A percentile compares a stretch with the other conserved stretches of the same genome.
phyloP scores from a whole-genome alignment of 2,329 filamentous ascomycete species.

The Paecilomyces dactylethromorphus region DNA sequence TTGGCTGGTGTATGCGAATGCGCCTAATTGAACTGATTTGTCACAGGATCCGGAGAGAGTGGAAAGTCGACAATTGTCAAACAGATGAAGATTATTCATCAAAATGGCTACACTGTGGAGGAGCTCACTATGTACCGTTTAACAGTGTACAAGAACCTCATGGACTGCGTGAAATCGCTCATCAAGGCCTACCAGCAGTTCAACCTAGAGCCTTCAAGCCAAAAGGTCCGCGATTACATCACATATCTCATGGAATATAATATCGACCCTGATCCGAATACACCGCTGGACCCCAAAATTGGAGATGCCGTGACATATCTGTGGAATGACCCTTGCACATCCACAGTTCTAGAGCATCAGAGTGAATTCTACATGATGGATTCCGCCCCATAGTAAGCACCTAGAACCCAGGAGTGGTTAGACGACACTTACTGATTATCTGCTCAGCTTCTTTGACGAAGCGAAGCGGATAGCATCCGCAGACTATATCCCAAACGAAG shows the following conservation, averaged over 20 bases:
- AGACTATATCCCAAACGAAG: conserved; percentile 87
- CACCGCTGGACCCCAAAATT: conserved; percentile 71
- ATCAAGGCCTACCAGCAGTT: conserved; percentile 91
- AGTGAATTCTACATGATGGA: conserved; percentile 99
- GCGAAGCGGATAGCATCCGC: conserved; percentile 73
- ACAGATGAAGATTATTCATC: conserved; percentile 99
- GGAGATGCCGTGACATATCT: conserved; percentile 76
- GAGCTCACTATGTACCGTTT: conserved; percentile 90
- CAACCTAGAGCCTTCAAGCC: conserved; percentile 68
- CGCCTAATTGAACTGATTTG: conserved; percentile 6
- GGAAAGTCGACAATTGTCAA: conserved; percentile 99
- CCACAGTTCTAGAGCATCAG: conserved; percentile 81
- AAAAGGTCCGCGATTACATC: conserved; percentile 66
- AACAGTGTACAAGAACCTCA: conserved; percentile 95
- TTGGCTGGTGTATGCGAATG: conserved; percentile 4
- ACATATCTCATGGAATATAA: conserved; percentile 81
- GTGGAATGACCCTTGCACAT: conserved; percentile 83
- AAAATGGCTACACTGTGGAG: conserved; percentile 93
- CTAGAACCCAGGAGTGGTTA: conserved; percentile 3
- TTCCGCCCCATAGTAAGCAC: conserved; percentile 86
- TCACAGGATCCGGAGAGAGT: conserved; percentile 86
- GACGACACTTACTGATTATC: conserved; percentile 9
- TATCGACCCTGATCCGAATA: conserved; percentile 83
- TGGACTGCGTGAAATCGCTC: conserved; percentile 92
- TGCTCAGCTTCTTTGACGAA: conserved; percentile 84